phyloP scores from a whole-genome alignment of 768 basidiomycete species.

The Lactifluus hygrophoroides region DNA sequence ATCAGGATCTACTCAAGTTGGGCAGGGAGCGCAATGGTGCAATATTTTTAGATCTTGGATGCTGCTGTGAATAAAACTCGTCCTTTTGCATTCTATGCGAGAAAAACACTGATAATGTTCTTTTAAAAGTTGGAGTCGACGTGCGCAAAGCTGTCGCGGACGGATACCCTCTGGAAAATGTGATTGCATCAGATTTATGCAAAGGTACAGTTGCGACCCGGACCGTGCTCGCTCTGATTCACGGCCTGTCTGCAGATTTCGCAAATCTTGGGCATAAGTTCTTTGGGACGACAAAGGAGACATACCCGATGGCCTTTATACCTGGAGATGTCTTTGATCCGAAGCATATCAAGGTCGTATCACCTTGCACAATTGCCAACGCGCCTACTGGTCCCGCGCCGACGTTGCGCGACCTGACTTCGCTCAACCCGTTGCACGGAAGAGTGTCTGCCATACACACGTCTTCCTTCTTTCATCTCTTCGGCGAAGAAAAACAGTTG shows the following conservation, averaged over 20 bases:
- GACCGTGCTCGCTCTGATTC: no score
- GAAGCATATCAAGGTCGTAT: constrained; percentile 29
- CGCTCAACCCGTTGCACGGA: no score
- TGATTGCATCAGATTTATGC: constrained; percentile 33
- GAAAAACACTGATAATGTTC: neutral
- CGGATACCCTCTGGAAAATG: constrained; percentile 34
- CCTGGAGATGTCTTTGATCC: constrained; percentile 47
- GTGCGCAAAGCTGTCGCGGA: constrained; percentile 34
- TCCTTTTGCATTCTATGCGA: neutral
- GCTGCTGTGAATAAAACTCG: constrained; percentile 37
- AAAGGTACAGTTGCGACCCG: constrained; percentile 32
- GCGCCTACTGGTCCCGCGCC: constrained; percentile 21
- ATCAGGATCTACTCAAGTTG: constrained; percentile 2
- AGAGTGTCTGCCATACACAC: no score
- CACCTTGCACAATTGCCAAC: constrained; percentile 23
- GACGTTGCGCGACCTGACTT: no score
- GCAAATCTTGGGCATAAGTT: constrained; percentile 57
- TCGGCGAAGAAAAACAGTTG: no score
- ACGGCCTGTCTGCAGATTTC: constrained; percentile 32
- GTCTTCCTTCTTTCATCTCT: no score
- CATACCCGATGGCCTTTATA: constrained; percentile 48
- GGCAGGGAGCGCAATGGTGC: constrained; percentile 28
- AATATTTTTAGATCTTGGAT: constrained; percentile 39
- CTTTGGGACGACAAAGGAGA: constrained; percentile 42
- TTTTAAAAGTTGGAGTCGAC: constrained; percentile 35